Base-by-base conservation (phyloP, 2,329 filamentous ascomycete species). In the Lasiodiplodia theobromae region DNA sequence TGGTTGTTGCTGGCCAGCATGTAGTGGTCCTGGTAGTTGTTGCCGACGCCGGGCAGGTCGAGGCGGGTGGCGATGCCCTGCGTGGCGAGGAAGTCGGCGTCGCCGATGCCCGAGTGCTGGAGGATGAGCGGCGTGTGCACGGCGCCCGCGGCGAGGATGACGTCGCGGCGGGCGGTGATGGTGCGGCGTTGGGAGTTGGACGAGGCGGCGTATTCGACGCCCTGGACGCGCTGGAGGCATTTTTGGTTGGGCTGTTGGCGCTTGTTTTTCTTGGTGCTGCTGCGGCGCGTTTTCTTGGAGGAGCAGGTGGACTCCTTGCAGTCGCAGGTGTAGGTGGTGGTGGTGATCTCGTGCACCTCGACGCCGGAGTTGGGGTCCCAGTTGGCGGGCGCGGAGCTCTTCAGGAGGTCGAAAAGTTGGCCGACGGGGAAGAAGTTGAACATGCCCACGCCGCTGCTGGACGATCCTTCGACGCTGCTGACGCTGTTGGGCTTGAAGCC, bases 41-140 rank as follows among this genome's bases (percentile, higher is more conserved):
- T 71, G 4, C 77, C 77, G 1, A 78, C 76, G 4, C 73, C 74
- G 1, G 73, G 72, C 49, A 77, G 70, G 54, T 77, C 71, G 23
- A 72, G 71, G 60, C 75, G 76, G 1, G 77, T 72, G 0, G 57
- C 64, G 18, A 79, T 69, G 51, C 56, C 34, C 34, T 47, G 21
- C 16, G 57, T 23, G 3, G 57, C 44, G 5, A 68, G 25, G 38
- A 86, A 72, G 0, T 79, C 73, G 3, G 79, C 77, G 56, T 82
- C 79, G 4, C 89, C 89, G 49, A 91, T 82, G 0, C 89, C 88
- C 0, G 87, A 89, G 2, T 89, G 78, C 71, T 91, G 88, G n/a
- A 86, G 82, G 18, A 88, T 79, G 76, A 86, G 87, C 5, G 84
- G 89, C 11, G 86, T 88, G 73, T 85, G 84, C 51, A 86, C 79